Percentiles rank a stretch among this genome's conserved stretches.
Conservation (phyloP, 202 grass and related monocot genomes). For the Dendrocalamus latiflorus region DNA sequence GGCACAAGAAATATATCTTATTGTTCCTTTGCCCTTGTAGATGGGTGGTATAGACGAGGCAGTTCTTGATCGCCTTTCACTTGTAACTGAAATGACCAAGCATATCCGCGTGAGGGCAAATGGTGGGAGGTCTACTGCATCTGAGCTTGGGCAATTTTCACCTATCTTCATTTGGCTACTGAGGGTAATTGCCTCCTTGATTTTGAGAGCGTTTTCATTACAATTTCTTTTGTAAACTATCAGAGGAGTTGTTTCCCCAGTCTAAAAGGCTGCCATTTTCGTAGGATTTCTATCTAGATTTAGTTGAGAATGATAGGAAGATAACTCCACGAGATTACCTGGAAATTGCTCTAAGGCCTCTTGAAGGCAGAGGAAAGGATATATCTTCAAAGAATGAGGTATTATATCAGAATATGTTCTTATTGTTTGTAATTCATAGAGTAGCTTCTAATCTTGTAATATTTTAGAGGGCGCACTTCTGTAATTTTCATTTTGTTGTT, state of each 20-base stretch:
- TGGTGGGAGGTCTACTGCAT: constrained; percentile 52
- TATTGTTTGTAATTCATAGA: neutral
- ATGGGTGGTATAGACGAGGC: constrained; percentile 88
- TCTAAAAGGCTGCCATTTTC: constrained; percentile 21
- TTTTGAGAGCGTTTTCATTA: neutral
- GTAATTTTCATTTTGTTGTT: neutral
- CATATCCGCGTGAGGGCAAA: constrained; percentile 70
- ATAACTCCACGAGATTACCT: constrained; percentile 80
- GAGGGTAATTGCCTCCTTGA: constrained; percentile 43
- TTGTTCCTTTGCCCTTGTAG: constrained; percentile 27
- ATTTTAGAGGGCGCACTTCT: neutral
- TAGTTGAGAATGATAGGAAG: constrained; percentile 55
- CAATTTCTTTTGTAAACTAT: neutral
- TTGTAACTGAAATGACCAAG: constrained; percentile 90
- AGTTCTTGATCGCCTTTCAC: constrained; percentile 72
- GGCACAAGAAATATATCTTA: neutral
- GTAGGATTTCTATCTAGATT: constrained; percentile 86
- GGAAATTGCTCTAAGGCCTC: constrained; percentile 65
- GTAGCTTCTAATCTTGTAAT: neutral
- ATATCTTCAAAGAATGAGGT: constrained; percentile 77
- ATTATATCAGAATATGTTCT: constrained; percentile 24
- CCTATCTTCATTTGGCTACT: constrained; percentile 73
- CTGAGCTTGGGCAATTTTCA: constrained; percentile 77
- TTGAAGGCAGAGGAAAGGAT: constrained; percentile 62
- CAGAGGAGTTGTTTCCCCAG: neutral